phyloP scores from a whole-genome alignment of 2,329 filamentous ascomycete species.

The Diplocarpon rosae region DNA sequence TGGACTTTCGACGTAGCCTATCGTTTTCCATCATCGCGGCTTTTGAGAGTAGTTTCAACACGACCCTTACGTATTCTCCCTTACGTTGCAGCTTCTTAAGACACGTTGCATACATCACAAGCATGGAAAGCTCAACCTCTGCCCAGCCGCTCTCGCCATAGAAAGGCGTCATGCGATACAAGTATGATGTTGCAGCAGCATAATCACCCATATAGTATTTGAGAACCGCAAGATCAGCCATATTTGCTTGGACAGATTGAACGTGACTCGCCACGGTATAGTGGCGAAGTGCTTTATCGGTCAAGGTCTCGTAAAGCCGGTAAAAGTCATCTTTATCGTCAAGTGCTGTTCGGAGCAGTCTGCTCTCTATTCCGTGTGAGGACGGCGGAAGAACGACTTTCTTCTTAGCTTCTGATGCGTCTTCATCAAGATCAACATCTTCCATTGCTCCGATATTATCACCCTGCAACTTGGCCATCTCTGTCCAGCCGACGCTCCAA shows the following conservation, averaged over 20 bases:
- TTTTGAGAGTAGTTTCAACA: slow-evolving; percentile 64
- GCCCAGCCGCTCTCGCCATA: slow-evolving; percentile 73
- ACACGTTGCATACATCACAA: slow-evolving; percentile 77
- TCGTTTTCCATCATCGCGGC: slow-evolving; percentile 45
- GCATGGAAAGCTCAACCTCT: slow-evolving; percentile 67
- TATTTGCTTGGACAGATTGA: slow-evolving; percentile 65
- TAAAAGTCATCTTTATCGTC: slow-evolving; percentile 54
- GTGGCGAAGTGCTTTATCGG: slow-evolving; percentile 72
- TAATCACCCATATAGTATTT: slow-evolving; percentile 71
- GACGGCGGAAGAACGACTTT: slow-evolving; percentile 11
- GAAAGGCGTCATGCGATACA: slow-evolving; percentile 66
- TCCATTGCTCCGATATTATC: slow-evolving; percentile 36
- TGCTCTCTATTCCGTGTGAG: slow-evolving; percentile 39
- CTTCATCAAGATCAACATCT: slow-evolving; percentile 41
- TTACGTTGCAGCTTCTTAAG: slow-evolving; percentile 64
- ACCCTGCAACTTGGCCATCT: slow-evolving; percentile 37
- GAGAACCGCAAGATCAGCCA: slow-evolving; percentile 77
- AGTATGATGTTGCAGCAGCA: slow-evolving; percentile 61
- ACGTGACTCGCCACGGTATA: slow-evolving; percentile 69
- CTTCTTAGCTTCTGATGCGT: slow-evolving; percentile 1
- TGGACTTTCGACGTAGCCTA: slow-evolving; percentile 31
- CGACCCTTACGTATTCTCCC: slow-evolving; percentile 68
- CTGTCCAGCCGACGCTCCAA: slow-evolving; percentile 69
- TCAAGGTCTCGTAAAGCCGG: slow-evolving; percentile 62
- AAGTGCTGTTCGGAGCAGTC: slow-evolving; percentile 49